Evolutionary conservation across 2,329 filamentous ascomycete genomes (phyloP).

Genomic region (Penicillium nordicum): DNA sequence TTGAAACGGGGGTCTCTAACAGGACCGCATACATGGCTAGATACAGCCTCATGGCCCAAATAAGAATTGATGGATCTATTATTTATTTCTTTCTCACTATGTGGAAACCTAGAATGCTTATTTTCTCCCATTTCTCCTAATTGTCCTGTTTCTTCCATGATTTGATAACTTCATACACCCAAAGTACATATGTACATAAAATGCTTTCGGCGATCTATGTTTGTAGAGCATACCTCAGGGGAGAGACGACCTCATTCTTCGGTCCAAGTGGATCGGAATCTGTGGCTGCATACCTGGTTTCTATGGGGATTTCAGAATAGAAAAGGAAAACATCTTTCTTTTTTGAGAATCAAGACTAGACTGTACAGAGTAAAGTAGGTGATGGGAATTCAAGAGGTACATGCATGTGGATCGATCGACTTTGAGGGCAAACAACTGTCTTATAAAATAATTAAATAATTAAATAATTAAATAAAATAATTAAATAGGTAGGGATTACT

Average conservation of each 20-base stretch:
- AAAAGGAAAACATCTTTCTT: constrained; percentile 5
- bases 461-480: background rate
- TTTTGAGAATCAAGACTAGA: background rate
- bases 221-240: background rate
- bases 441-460: background rate
- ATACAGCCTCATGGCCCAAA: background rate
- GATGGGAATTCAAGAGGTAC: background rate
- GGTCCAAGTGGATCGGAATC: constrained; percentile 1
- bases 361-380: background rate
- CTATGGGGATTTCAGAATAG: constrained; percentile 7
- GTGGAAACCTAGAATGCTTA: background rate
- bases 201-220: background rate
- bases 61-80: background rate
- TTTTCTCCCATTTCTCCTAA: background rate
- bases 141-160: background rate
- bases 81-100: no score
- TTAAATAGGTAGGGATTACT: background rate
- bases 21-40: background rate
- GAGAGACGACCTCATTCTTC: background rate
- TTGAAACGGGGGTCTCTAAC: background rate
- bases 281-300: constrained; percentile 3
- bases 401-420: background rate
- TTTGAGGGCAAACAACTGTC: background rate
- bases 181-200: background rate
- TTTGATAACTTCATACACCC: background rate